Base-by-base conservation (phyloP, 2,329 filamentous ascomycete genomes). In the Paraphaeosphaeria minitans region DNA sequence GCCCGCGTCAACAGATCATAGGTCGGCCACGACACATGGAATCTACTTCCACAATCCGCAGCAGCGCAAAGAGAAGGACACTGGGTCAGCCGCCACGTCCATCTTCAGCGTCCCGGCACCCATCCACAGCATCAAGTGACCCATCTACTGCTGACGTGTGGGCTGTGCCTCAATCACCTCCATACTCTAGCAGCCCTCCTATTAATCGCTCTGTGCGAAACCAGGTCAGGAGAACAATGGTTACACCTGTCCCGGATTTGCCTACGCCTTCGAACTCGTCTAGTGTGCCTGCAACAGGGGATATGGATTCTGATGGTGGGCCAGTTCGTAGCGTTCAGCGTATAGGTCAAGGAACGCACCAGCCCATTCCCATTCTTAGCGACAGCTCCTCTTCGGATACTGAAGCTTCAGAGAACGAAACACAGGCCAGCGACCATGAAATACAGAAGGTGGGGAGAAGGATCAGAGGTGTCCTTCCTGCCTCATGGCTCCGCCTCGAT, bases 401-500 rank as follows among this genome's bases (percentile, higher is more conserved):
- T 13, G 63, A 66, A 8, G 62, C 63, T 27, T 67, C 67, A 5
- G 58, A 47, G 35, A 66, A 66, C 29, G 70, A 76, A 21, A 65
- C 71, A 4, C 74, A 76, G 43, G 65, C 70, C 6, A 71, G 66
- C 27, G 70, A 76, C 16, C 63, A 58, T 6, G 72, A 72, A 52
- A 55, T 81, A 13, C 66, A 65, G 45, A 64, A 71, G 35, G 76
- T 78, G 42, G 68, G 72, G 10, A 79, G 73, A 55, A 76, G 75
- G 39, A 83, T 83, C 49, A 80, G 72, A 68, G 81, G 81, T 13
- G 81, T 83, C 8, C 66, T 83, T 19, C 81, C 81, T 27, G 81
- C 81, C 31, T 83, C 81, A 1, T 83, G 80, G 79, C 65, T 83
- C 52, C 80, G 77, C 52, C 75, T 83, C 29, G 81, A 83, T 59